Percentiles rank a stretch among this genome's conserved stretches.
phyloP scores from a whole-genome alignment of 371 early-diverging fungal genomes.

The Nosema muscidifuracis region DNA sequence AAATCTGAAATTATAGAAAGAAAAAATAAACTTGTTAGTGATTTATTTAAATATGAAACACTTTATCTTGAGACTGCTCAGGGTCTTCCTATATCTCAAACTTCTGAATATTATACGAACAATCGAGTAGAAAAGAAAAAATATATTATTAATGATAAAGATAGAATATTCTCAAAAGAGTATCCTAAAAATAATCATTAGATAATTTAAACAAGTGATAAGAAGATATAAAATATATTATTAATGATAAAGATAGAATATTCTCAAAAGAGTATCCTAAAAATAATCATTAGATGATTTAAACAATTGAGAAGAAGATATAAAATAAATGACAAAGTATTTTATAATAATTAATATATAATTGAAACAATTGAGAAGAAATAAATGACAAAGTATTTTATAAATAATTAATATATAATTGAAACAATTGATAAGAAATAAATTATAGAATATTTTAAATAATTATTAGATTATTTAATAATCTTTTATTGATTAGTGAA shows the following conservation, averaged over 20 bases:
- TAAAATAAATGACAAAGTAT: constrained; percentile 20
- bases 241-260: constrained; percentile 35
- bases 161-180: constrained; percentile 30
- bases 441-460: too few species aligned
- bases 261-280: constrained; percentile 25
- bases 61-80: constrained; percentile 36
- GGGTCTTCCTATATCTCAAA: constrained; percentile 36
- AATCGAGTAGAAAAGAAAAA: constrained; percentile 45
- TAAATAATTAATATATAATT: too few species aligned
- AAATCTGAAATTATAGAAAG: constrained; percentile 21
- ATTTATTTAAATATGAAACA: constrained; percentile 42
- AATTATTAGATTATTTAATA: not conserved
- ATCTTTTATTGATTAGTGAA: not conserved
- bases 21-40: constrained; percentile 1
- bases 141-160: constrained; percentile 17
- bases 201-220: constrained; percentile 15
- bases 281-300: not conserved
- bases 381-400: too few species aligned
- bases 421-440: too few species aligned
- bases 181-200: constrained; percentile 15
- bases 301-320: constrained; percentile 36
- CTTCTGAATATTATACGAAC: constrained; percentile 29
- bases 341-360: too few species aligned
- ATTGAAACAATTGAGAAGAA: too few species aligned
- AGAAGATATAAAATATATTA: constrained; percentile 34